Evolutionary conservation across 345 rosid species (phyloP).

Genomic region (Kandelia obovata): DNA sequence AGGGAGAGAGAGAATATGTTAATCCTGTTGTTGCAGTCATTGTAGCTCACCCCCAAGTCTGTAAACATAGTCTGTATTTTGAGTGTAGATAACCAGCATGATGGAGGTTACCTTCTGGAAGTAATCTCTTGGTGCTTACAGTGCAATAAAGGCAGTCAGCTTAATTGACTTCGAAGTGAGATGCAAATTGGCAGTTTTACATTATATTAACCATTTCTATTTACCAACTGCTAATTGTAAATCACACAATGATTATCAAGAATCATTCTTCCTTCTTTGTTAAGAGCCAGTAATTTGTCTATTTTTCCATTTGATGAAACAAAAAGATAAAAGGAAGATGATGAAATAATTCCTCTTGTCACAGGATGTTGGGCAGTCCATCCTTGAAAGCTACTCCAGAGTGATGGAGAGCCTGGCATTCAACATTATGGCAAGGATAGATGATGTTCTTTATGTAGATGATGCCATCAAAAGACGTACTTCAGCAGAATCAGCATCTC

Average conservation of each 20-base stretch:
- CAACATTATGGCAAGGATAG: slow-evolving; percentile 96
- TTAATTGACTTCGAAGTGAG: background rate
- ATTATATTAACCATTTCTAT: no score
- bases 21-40: background rate
- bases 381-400: slow-evolving; percentile 96
- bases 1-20: background rate
- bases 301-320: background rate
- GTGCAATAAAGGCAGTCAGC: background rate
- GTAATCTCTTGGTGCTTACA: background rate
- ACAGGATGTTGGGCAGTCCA: slow-evolving; percentile 97
- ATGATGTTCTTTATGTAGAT: slow-evolving; percentile 86
- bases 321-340: background rate
- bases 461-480: slow-evolving; percentile 60
- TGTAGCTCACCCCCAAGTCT: background rate
- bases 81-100: background rate
- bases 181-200: background rate
- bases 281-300: background rate
- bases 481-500: slow-evolving; percentile 55
- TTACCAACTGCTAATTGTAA: no score
- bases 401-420: slow-evolving; percentile 99
- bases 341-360: background rate
- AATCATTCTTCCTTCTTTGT: no score
- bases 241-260: no score
- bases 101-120: background rate
- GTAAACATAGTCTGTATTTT: background rate